Base-by-base conservation (phyloP, 768 basidiomycete species). In the Boletus subcaerulescens region DNA sequence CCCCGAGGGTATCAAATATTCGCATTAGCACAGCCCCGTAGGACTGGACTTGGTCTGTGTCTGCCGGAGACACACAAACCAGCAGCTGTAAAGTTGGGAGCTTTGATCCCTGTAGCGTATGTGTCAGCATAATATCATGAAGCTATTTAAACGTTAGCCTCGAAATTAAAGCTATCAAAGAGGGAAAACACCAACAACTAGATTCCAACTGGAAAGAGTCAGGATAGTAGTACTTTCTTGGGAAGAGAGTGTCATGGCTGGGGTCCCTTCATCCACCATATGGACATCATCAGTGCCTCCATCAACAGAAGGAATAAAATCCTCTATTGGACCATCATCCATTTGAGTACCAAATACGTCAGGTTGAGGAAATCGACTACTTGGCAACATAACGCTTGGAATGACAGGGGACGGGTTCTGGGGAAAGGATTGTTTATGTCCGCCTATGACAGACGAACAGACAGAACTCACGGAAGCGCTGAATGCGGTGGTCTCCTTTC, bases 81-180 rank as follows among this genome's bases (percentile, higher is more conserved):
- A 89, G 74, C 18, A 75, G 58, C 56, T 86, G 84, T 20, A 88
- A 71, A 4, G 85, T 84, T 15, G 75, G 67, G 20, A 74, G 67
- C 5, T 65, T 64, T 7, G 68, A 72, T 17, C 67, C 64, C 1
- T 73, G 71, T 31, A 73, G 65, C 3, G 73, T 72, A 66, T 90
- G 88, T 0, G 79, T 81, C 50, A 89, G 62, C n/a, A 89, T 66
- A 29, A 86, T 74, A 40, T 80, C 76, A 58, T 80, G 81, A 45
- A 89, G 69, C 88, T 90, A 41, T 36, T 36, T 13, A 22, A 12
- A 50, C 17, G 17, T 62, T 36, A 61, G 48, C 45, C 45, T 32
- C 29, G 29, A 38, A 33, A 38, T n/a, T n/a, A 36, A 55, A 38
- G 24, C 17, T 22, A 39, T 38, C 48, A 47, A 50, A n/a, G 22